These are phyloP conservation scores for Plasmodium gaboni DNA, from an alignment of 169 alveolate species.

Conservation along the genomic window DNA sequence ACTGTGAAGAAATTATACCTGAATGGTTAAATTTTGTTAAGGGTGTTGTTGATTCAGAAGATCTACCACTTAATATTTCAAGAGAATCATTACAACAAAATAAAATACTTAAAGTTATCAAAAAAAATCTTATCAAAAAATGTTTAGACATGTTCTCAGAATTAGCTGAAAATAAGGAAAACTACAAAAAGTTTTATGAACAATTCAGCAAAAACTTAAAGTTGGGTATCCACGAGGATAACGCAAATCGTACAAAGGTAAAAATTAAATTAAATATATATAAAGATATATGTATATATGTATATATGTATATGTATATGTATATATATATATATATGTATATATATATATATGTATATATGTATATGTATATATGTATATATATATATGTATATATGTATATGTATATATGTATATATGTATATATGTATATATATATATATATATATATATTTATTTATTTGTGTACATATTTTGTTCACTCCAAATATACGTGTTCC, in stretches of 20 bases:
- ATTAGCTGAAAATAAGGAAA: constrained; percentile 98
- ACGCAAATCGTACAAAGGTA: constrained; percentile 96
- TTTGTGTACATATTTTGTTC: too few species aligned
- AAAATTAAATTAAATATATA: too few species aligned
- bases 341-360: too few species aligned
- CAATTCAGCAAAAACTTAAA: constrained; percentile 99
- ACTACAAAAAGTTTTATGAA: constrained; percentile 99
- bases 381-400: too few species aligned
- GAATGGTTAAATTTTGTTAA: constrained; percentile 99
- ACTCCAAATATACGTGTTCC: too few species aligned
- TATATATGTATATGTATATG: too few species aligned
- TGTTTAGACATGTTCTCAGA: constrained; percentile 98
- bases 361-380: too few species aligned
- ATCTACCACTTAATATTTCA: constrained; percentile 98
- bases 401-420: too few species aligned
- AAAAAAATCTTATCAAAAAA: constrained; percentile 98
- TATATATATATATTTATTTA: too few species aligned
- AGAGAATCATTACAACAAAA: constrained; percentile 99
- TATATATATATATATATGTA: too few species aligned
- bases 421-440: too few species aligned
- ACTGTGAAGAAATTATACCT: constrained; percentile 99
- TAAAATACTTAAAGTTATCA: constrained; percentile 98
- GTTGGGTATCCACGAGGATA: constrained; percentile 99
- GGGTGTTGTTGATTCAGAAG: constrained; percentile 99
- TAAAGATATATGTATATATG: too few species aligned